These are phyloP conservation scores for Gracilaria domingensis DNA, from an alignment of 23 red algal species.

Conservation along the genomic window DNA sequence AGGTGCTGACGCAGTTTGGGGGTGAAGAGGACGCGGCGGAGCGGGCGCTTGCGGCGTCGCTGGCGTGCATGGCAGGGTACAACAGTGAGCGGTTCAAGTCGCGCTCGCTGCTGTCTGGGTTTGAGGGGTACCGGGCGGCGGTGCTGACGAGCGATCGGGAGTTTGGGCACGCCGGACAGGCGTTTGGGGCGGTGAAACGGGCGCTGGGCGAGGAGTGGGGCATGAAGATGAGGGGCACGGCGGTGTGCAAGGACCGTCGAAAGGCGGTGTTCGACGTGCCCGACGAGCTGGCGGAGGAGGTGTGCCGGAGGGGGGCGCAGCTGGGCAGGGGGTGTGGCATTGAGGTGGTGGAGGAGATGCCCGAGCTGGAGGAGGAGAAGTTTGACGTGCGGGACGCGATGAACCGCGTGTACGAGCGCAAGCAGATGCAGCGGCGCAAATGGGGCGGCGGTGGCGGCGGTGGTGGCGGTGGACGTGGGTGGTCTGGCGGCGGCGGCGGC, in stretches of 20 bases:
- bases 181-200: constrained; percentile 29
- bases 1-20: constrained; percentile 46
- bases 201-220: constrained; percentile 26
- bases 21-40: constrained; percentile 49
- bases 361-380: constrained; percentile 58
- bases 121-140: constrained; percentile 58
- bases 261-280: constrained; percentile 70
- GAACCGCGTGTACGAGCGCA: constrained; percentile 35
- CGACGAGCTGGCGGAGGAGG: constrained; percentile 39
- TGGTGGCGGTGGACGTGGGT: background rate
- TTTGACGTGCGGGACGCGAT: constrained; percentile 60
- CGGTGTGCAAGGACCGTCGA: constrained; percentile 45
- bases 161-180: constrained; percentile 20
- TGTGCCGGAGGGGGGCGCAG: background rate
- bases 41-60: constrained; percentile 55
- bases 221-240: background rate
- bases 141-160: constrained; percentile 3
- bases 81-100: constrained; percentile 26
- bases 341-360: constrained; percentile 34
- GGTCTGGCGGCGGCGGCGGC: background rate
- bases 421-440: constrained; percentile 12
- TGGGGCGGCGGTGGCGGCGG: constrained; percentile 7
- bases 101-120: constrained; percentile 68
- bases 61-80: constrained; percentile 79
- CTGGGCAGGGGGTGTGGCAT: constrained; percentile 1